Conservation (phyloP, 306 rosid genomes). For the Lupinus albus region DNA sequence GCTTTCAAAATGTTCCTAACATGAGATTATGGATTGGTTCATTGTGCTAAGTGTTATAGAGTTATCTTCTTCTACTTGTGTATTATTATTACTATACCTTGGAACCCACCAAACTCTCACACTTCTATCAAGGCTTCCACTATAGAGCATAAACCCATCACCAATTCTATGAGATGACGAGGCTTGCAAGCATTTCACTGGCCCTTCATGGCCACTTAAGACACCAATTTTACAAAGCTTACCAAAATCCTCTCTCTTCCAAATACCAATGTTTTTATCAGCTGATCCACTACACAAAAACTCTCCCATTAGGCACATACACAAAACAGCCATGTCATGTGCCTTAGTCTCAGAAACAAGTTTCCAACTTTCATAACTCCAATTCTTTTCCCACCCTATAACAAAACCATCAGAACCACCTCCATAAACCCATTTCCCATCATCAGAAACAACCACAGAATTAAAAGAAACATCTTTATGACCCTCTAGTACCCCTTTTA, state of each 20-base stretch:
- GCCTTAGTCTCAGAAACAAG: slow-evolving; percentile 64
- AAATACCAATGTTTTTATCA: slow-evolving; percentile 77
- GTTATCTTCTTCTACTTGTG: slow-evolving; percentile 28
- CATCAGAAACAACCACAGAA: slow-evolving; percentile 70
- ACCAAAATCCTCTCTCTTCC: slow-evolving; percentile 77
- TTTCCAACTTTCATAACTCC: slow-evolving; percentile 53
- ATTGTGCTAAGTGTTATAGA: slow-evolving; percentile 21
- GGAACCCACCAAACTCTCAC: slow-evolving; percentile 99
- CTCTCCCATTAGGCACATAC: slow-evolving; percentile 71
- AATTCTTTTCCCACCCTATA: slow-evolving; percentile 67
- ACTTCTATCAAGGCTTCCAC: slow-evolving; percentile 90
- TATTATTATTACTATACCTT: slow-evolving; percentile 30
- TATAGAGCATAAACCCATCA: slow-evolving; percentile 77
- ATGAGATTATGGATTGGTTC: slow-evolving; percentile 36
- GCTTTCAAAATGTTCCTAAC: slow-evolving; percentile 35
- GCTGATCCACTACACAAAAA: slow-evolving; percentile 84
- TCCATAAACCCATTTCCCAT: slow-evolving; percentile 83
- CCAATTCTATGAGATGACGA: slow-evolving; percentile 59
- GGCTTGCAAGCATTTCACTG: slow-evolving; percentile 87
- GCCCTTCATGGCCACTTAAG: slow-evolving; percentile 83
- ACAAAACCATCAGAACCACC: slow-evolving; percentile 78
- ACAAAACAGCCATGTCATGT: slow-evolving; percentile 79
- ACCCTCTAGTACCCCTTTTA: slow-evolving; percentile 70
- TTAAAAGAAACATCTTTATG: slow-evolving; percentile 75
- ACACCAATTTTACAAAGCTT: slow-evolving; percentile 66